Base-by-base conservation (phyloP, 768 basidiomycete species). In the Mycena floridula region DNA sequence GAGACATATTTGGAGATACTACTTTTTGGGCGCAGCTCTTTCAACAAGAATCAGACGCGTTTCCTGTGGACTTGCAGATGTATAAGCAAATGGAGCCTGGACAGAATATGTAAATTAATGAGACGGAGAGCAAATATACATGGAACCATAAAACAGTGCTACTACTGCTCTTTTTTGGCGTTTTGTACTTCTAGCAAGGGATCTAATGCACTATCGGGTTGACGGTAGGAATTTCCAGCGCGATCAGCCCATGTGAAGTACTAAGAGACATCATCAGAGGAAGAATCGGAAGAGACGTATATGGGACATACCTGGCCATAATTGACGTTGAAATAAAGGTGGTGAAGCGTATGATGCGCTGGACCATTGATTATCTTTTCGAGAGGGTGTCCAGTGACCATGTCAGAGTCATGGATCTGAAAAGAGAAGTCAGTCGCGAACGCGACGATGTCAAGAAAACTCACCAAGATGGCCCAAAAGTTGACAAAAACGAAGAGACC, bases 381-480 rank as follows among this genome's bases (percentile, higher is more conserved):
- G 4, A 96, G 75, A 4, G 82, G 69, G 59, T 90, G 85, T 3
- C 87, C 94, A 23, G 90, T 89, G 57, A 98, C 81, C 95, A 99
- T 98, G 69, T 98, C 96, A 3, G 91, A 94, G 64, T 99, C 96
- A 59, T 99, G 95, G 53, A 99, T 99, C 90, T 92, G 58, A 22
- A 7, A 26, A 23, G 7, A 16, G 24, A 47, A 21, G 28, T 43
- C 27, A 41, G 42, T 16, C 46, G 40, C 35, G 35, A 32, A 26
- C 24, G 35, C 18, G 25, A 20, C 16, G 27, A 21, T 30, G 15
- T 18, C 16, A 23, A 23, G 22, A 18, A 44, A n/a, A 72, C 82
- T 42, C 58, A 90, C 89, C 48, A 96, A 74, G 61, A 98, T 93
- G 49, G 70, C 82, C 96, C 96, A 97, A 56, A 87, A 76, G 69